Evolutionary conservation across 176 grass and related monocot genomes (phyloP).

Genomic region (Oryza rufipogon): DNA sequence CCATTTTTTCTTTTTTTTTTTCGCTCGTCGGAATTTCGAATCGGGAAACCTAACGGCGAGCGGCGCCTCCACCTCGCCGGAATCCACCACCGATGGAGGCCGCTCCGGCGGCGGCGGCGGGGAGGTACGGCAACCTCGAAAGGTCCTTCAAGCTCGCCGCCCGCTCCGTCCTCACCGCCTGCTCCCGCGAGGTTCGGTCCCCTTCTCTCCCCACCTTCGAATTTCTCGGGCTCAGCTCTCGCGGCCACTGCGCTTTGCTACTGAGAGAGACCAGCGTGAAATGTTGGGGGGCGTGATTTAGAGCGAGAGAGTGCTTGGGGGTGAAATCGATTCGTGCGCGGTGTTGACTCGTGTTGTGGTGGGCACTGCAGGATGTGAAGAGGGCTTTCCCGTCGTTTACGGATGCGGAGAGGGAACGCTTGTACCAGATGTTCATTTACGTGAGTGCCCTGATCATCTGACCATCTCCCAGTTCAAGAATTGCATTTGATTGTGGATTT

Average conservation of each 20-base stretch:
- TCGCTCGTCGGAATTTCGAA: constrained; percentile 11
- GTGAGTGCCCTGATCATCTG: constrained; percentile 31
- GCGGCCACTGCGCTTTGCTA: background rate
- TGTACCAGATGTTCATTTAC: constrained; percentile 55
- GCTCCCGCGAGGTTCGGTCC: constrained; percentile 55
- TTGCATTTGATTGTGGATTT: background rate
- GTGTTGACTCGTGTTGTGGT: constrained; percentile 3
- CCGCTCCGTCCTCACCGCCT: constrained; percentile 51
- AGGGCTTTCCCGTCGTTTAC: constrained; percentile 61
- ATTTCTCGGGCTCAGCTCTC: background rate
- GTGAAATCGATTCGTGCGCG: background rate
- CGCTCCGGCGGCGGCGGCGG: background rate
- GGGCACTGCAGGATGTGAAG: constrained; percentile 52
- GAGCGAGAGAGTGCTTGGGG: background rate
- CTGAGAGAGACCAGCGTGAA: background rate
- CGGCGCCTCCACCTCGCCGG: background rate
- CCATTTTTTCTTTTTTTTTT: constrained; percentile 7
- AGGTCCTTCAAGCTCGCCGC: constrained; percentile 51
- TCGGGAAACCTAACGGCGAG: background rate
- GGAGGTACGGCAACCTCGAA: constrained; percentile 45
- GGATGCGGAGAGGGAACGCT: constrained; percentile 50
- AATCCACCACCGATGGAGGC: constrained; percentile 43
- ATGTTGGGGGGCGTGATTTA: background rate
- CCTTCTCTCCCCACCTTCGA: background rate
- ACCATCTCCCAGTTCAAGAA: background rate